phyloP scores from a whole-genome alignment of 306 rosid genomes.

The Corylus heterophylla region DNA sequence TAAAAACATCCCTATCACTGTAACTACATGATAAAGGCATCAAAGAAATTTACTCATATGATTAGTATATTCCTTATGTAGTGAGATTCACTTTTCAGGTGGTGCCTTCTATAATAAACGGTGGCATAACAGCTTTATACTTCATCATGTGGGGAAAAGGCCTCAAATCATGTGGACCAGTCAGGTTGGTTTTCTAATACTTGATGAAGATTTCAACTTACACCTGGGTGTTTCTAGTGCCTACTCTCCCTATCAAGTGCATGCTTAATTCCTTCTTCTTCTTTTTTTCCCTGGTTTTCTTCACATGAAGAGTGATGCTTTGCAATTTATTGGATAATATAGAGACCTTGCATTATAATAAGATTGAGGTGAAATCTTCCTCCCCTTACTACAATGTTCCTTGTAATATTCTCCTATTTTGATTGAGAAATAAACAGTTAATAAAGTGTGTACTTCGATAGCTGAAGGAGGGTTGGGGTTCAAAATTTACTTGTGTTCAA shows the following conservation, averaged over 20 bases:
- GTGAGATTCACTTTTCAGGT: constrained; percentile 57
- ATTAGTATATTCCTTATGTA: constrained; percentile 26
- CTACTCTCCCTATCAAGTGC: constrained; percentile 5
- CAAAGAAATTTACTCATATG: constrained; percentile 7
- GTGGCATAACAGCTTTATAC: constrained; percentile 87
- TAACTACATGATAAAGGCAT: constrained; percentile 7
- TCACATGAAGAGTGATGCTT: constrained; percentile 2
- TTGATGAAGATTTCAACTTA: constrained; percentile 21
- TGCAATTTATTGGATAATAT: constrained; percentile 12
- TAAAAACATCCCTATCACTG: constrained; percentile 8
- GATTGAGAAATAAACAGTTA: too few relatives aligned
- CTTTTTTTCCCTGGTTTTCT: not conserved
- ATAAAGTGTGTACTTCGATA: too few relatives aligned
- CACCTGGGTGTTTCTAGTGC: constrained; percentile 15
- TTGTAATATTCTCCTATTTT: too few relatives aligned
- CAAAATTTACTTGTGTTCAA: too few relatives aligned
- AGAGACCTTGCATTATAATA: not conserved
- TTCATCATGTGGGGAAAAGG: constrained; percentile 98
- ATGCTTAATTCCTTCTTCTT: not conserved
- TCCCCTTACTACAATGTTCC: too few relatives aligned
- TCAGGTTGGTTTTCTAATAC: constrained; percentile 63
- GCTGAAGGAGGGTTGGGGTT: too few relatives aligned
- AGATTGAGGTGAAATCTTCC: constrained; percentile 2
- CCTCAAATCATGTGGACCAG: constrained; percentile 96
- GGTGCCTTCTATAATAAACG: constrained; percentile 91